phyloP scores from a whole-genome alignment of 2,329 filamentous ascomycete species.

The Clonostachys sp. region DNA sequence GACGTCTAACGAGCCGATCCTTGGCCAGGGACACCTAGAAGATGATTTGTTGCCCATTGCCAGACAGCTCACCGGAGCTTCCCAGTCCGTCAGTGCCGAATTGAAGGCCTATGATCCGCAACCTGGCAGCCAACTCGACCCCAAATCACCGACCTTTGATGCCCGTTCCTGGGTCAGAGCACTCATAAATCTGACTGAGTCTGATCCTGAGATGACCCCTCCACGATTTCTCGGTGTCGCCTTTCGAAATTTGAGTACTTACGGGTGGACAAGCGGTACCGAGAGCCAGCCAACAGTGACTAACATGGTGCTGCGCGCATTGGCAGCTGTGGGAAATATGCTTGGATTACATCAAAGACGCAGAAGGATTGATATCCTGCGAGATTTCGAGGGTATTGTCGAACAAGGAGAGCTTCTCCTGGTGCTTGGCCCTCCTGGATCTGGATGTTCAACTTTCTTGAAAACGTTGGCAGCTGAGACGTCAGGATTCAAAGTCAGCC shows the following conservation, averaged over 20 bases:
- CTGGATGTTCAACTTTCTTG: constrained; percentile 62
- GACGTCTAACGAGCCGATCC: no score
- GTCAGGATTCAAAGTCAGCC: constrained; percentile 56
- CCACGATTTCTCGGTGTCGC: constrained; percentile 19
- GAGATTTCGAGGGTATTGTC: constrained; percentile 44
- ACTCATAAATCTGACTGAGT: constrained; percentile 14
- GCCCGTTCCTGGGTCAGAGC: constrained; percentile 16
- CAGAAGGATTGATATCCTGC: constrained; percentile 38
- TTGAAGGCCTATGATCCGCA: constrained; percentile 6
- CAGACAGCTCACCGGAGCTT: neutral
- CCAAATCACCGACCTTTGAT: constrained; percentile 16
- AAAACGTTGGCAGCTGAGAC: constrained; percentile 54
- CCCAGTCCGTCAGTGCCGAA: neutral
- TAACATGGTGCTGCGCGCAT: constrained; percentile 11
- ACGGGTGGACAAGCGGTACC: constrained; percentile 13
- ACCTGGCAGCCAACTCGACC: constrained; percentile 14
- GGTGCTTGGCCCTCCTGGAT: constrained; percentile 48
- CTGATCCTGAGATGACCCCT: constrained; percentile 12
- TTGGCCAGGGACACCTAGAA: no score
- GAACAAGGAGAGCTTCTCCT: constrained; percentile 51
- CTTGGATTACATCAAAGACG: constrained; percentile 12
- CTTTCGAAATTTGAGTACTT: constrained; percentile 16
- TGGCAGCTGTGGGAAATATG: constrained; percentile 1
- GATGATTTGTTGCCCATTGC: no score
- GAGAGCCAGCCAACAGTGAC: constrained; percentile 15